Base-by-base conservation (phyloP, 2,329 filamentous ascomycete species). In the Arthrocladium fulminans region DNA sequence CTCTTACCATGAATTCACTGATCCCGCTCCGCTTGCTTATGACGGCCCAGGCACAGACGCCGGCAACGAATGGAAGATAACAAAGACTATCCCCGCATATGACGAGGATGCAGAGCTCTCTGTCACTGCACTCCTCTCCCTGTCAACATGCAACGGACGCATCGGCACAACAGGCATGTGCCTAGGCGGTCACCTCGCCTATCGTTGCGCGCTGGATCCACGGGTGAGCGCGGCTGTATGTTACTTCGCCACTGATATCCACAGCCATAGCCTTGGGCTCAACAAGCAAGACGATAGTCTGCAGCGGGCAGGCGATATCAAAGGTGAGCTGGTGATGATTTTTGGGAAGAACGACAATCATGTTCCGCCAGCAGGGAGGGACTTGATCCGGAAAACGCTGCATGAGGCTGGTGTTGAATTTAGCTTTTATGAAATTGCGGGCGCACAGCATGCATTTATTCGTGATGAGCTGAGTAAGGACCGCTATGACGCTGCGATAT, bases 401-500 rank as follows among this genome's bases (percentile, higher is more conserved):
- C 81, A 89, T 59, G 86, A 87, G 19, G 79, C 81, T 4, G 84
- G 83, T 8, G 76, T 83, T 3, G 73, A 76, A 8, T 89, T 90
- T 60, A 84, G 80, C 61, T 95, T 87, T 64, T 88, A 92, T 67
- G 89, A 96, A 69, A 81, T 86, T 55, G 86, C 87, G n/a, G 90
- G 87, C 80, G 88, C 89, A 2, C 89, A 95, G 67, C 89, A 94
- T 70, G 89, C 89, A 3, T 96, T 96, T 63, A 94, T 96, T 64
- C 77, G 89, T 15, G 89, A 96, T 61, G 89, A 96, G 71, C 72
- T 92, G 51, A 88, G 84, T 66, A 95, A 95, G 69, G 89, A 88
- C n/a, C 76, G 89, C 22, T 96, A 95, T 61, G 89, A 96, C 63
- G 86, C 89, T 1, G 87, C 86, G 17, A 75, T 96, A 49, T 81